Percentiles rank a stretch among this genome's conserved stretches.
Evolutionary conservation across 345 rosid species (phyloP).

Genomic region (Arabis hirsuta): DNA sequence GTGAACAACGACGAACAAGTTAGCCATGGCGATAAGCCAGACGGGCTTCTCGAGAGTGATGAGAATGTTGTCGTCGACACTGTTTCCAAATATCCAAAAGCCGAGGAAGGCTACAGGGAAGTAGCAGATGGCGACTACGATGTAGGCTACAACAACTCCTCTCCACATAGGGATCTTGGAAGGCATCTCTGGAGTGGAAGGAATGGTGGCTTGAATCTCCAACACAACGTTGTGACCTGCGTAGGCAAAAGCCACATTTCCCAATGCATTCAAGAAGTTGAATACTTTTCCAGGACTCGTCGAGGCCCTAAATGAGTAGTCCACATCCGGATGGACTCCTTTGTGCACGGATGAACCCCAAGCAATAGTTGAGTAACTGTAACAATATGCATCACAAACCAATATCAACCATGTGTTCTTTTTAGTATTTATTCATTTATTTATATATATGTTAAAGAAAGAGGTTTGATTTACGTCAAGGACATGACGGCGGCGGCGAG

Average conservation of each 20-base stretch:
- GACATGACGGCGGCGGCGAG: slow-evolving; percentile 74
- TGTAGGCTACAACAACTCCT: slow-evolving; percentile 79
- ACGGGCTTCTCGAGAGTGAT: slow-evolving; percentile 66
- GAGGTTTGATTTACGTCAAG: slow-evolving; percentile 45
- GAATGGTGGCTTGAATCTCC: slow-evolving; percentile 95
- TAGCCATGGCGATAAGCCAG: slow-evolving; percentile 82
- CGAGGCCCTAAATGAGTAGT: slow-evolving; percentile 58
- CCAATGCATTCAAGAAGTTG: slow-evolving; percentile 69
- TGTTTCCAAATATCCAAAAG: slow-evolving; percentile 62
- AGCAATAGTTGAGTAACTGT: slow-evolving; percentile 80
- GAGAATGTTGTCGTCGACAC: slow-evolving; percentile 75
- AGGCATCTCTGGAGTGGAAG: slow-evolving; percentile 83
- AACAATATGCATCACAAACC: slow-evolving; percentile 11
- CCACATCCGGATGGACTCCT: slow-evolving; percentile 56
- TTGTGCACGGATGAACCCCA: slow-evolving; percentile 60
- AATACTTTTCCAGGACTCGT: slow-evolving; percentile 48
- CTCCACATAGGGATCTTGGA: slow-evolving; percentile 89
- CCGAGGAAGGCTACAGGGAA: slow-evolving; percentile 82
- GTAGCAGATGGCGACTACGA: slow-evolving; percentile 85
- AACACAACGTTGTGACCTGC: slow-evolving; percentile 91
- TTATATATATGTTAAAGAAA: background rate
- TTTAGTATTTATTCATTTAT: too few relatives aligned
- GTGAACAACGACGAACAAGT: slow-evolving; percentile 78
- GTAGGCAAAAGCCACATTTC: slow-evolving; percentile 84
- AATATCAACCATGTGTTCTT: background rate